Conservation (phyloP, 768 basidiomycete genomes). For the Podaxis rugospora region DNA sequence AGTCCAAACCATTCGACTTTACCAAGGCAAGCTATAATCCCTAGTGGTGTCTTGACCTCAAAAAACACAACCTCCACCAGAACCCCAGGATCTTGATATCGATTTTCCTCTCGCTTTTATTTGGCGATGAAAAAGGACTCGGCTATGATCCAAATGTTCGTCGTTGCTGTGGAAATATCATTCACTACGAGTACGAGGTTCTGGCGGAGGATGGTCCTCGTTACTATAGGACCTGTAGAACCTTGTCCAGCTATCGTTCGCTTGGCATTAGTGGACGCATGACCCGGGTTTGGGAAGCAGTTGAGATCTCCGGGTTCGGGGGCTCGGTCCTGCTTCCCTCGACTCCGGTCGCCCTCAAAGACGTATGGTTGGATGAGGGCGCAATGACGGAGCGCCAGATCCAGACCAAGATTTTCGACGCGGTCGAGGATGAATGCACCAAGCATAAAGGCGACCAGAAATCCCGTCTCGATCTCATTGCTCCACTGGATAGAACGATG, state of each 20-base stretch:
- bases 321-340: background rate
- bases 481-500: too few species aligned
- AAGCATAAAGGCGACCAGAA: too few species aligned
- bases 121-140: too few species aligned
- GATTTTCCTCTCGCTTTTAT: too few species aligned
- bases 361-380: conserved; percentile 16
- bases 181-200: background rate
- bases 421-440: too few species aligned
- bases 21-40: too few species aligned
- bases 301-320: background rate
- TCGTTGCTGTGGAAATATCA: background rate
- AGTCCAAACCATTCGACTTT: too few species aligned
- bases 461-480: too few species aligned
- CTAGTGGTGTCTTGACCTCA: too few species aligned
- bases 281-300: background rate
- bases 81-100: too few species aligned
- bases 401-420: conserved; percentile 11
- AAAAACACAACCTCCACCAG: too few species aligned
- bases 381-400: conserved; percentile 13
- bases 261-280: background rate
- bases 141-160: too few species aligned
- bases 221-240: background rate
- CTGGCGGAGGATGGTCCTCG: background rate
- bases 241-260: background rate
- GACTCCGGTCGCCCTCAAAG: conserved; percentile 11